These are phyloP conservation scores for Sarcomyxa edulis DNA, from an alignment of 768 basidiomycete genomes.

Conservation along the genomic window DNA sequence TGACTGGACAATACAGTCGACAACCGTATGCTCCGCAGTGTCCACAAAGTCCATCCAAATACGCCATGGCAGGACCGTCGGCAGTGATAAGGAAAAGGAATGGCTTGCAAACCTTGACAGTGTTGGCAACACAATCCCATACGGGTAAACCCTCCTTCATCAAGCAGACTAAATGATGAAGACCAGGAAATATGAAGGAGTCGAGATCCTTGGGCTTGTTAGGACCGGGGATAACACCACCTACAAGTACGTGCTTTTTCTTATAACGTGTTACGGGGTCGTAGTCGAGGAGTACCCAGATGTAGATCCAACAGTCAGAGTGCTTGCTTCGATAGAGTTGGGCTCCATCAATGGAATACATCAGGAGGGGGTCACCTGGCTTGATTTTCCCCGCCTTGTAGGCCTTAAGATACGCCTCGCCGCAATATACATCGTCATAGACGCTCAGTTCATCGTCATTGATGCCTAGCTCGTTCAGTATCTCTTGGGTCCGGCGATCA, in stretches of 20 bases:
- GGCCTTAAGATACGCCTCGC: constrained; percentile 18
- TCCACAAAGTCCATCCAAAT: constrained; percentile 27
- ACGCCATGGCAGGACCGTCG: constrained; percentile 27
- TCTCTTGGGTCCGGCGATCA: constrained; percentile 8
- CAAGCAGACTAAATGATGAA: constrained; percentile 27
- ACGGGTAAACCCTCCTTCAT: constrained; percentile 21
- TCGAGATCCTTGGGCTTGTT: constrained; percentile 25
- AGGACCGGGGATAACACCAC: constrained; percentile 20
- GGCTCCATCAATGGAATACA: constrained; percentile 33
- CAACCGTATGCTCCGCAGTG: constrained; percentile 32
- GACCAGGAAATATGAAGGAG: constrained; percentile 26
- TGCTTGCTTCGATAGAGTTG: constrained; percentile 35
- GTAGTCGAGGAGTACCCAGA: constrained; percentile 32
- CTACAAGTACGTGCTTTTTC: constrained; percentile 18
- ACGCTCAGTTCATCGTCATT: constrained; percentile 4
- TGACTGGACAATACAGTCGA: constrained; percentile 21
- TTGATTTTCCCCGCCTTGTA: constrained; percentile 14
- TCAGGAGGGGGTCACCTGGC: constrained; percentile 25
- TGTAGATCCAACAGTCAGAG: constrained; percentile 37
- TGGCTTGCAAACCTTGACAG: constrained; percentile 10
- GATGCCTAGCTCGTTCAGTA: constrained; percentile 5
- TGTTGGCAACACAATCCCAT: constrained; percentile 21
- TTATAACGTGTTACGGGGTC: constrained; percentile 18
- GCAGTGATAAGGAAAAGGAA: constrained; percentile 22
- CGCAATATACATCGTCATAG: constrained; percentile 23